Conservation (phyloP, 352 stramenopile genomes). For the Phytopythium delawarense region DNA sequence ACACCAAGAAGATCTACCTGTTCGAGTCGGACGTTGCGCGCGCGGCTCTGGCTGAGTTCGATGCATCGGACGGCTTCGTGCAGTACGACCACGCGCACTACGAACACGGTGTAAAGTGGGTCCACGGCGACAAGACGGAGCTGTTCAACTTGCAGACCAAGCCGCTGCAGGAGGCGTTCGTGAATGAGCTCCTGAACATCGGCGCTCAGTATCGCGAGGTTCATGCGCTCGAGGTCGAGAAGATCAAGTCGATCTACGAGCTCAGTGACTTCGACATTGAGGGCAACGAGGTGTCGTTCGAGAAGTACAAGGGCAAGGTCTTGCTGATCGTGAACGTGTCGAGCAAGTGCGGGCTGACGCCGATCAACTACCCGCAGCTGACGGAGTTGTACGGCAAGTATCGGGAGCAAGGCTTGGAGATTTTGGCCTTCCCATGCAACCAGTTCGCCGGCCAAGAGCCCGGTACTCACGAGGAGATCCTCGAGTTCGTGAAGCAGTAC, state of each 20-base stretch:
- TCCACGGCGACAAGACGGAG: conserved; percentile 35
- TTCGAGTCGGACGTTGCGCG: conserved; percentile 38
- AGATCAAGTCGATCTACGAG: conserved; percentile 68
- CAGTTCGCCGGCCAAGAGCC: conserved; percentile 50
- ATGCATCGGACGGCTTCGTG: conserved; percentile 27
- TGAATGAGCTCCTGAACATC: conserved; percentile 46
- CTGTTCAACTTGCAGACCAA: conserved; percentile 39
- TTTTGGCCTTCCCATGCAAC: conserved; percentile 85
- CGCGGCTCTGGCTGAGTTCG: conserved; percentile 19
- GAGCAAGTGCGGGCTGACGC: conserved; percentile 77
- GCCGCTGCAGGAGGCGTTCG: conserved; percentile 35
- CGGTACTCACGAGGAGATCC: conserved; percentile 70
- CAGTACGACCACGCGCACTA: conserved; percentile 44
- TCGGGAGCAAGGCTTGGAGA: conserved; percentile 41
- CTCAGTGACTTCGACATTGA: conserved; percentile 66
- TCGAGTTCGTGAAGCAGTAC: conserved; percentile 50
- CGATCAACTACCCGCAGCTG: conserved; percentile 85
- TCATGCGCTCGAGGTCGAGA: conserved; percentile 27
- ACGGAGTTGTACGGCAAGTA: conserved; percentile 64
- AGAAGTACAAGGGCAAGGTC: conserved; percentile 58
- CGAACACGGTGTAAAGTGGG: conserved; percentile 39
- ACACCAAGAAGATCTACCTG: conserved; percentile 41
- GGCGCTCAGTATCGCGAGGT: conserved; percentile 50
- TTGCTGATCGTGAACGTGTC: conserved; percentile 76
- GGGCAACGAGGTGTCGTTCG: conserved; percentile 54